Conservation (phyloP, 768 basidiomycete species). For the Pholiota microspora region DNA sequence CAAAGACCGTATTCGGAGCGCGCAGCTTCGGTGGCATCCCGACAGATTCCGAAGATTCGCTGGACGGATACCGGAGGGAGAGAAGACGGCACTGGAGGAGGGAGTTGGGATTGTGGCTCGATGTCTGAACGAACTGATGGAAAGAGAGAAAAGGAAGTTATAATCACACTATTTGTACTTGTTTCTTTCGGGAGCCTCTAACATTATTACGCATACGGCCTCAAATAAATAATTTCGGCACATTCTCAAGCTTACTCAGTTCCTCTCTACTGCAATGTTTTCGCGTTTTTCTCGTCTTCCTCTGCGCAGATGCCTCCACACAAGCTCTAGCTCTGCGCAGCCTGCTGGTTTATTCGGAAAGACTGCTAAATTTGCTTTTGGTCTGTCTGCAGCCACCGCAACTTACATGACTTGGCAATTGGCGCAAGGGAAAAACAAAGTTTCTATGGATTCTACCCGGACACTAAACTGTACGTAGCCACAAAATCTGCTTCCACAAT, state of each 20-base stretch:
- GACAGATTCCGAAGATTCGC: conserved; percentile 68
- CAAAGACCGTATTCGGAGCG: conserved; percentile 65
- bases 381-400: conserved; percentile 42
- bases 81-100: conserved; percentile 53
- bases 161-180: conserved; percentile 19
- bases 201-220: conserved; percentile 6
- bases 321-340: conserved; percentile 24
- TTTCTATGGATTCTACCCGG: conserved; percentile 42
- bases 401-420: conserved; percentile 50
- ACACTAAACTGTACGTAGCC: conserved; percentile 22
- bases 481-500: neutral
- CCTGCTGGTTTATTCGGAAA: conserved; percentile 17
- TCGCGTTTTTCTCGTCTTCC: conserved; percentile 51
- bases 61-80: conserved; percentile 47
- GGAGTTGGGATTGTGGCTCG: conserved; percentile 65
- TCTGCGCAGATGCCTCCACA: conserved; percentile 52
- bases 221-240: conserved; percentile 16
- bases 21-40: conserved; percentile 79
- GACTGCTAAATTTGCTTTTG: conserved; percentile 33
- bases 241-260: conserved; percentile 6
- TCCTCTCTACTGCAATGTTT: conserved; percentile 41
- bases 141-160: conserved; percentile 28
- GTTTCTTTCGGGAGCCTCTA: conserved; percentile 11
- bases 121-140: conserved; percentile 65
- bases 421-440: conserved; percentile 36